A percentile compares a stretch with the other conserved stretches of the same genome.
phyloP scores from a whole-genome alignment of 116 monocot species.

The Dioscorea cayenensis region DNA sequence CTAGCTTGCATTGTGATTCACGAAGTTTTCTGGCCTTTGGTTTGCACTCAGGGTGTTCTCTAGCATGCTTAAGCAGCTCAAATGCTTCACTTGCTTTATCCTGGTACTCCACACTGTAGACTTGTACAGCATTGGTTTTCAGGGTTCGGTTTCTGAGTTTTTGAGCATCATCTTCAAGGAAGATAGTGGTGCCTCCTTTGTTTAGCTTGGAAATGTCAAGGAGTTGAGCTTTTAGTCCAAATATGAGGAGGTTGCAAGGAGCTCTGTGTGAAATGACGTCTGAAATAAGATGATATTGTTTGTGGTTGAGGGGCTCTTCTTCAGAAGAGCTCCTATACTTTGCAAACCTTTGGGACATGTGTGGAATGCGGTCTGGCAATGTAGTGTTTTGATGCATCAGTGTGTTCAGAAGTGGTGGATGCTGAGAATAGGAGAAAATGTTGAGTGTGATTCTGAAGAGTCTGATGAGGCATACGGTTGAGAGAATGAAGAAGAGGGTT shows the following conservation, averaged over 20 bases:
- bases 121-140: conserved; percentile 1
- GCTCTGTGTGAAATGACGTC: conserved; percentile 26
- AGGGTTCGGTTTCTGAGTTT: conserved; percentile 5
- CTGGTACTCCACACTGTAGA: conserved; percentile 25
- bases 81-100: conserved; percentile 35
- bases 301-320: conserved; percentile 28
- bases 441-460: conserved; percentile 32
- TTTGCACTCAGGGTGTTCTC: conserved; percentile 20
- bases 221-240: conserved; percentile 41
- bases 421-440: conserved; percentile 3
- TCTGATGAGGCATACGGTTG: conserved; percentile 38
- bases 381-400: neutral
- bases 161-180: conserved; percentile 41
- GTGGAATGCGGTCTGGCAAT: neutral
- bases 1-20: conserved; percentile 33
- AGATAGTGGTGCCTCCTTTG: conserved; percentile 24
- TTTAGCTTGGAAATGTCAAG: conserved; percentile 29
- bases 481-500: conserved; percentile 34
- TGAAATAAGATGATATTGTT: conserved; percentile 37
- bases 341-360: neutral
- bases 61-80: conserved; percentile 42
- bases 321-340: neutral
- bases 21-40: neutral
- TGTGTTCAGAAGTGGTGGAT: neutral
- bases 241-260: conserved; percentile 61